Evolutionary conservation across 2,329 filamentous ascomycete genomes (phyloP).

Genomic region (Aureobasidium sp.): DNA sequence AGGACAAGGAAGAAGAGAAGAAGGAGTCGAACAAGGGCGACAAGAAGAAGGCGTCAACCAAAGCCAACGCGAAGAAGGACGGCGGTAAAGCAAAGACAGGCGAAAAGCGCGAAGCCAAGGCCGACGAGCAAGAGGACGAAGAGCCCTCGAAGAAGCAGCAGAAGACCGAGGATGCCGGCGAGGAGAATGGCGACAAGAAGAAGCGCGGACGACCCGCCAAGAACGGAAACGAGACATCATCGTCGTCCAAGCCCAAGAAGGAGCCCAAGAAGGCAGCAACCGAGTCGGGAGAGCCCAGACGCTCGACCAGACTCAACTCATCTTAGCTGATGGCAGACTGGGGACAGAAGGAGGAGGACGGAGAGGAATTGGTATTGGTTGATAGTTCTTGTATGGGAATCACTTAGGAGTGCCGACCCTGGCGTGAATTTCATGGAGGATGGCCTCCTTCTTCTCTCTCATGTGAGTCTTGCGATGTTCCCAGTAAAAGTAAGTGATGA

Average conservation of each 20-base stretch:
- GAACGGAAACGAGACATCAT: slow-evolving; percentile 20
- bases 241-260: slow-evolving; percentile 29
- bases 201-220: slow-evolving; percentile 37
- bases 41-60: too few species aligned
- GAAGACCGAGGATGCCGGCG: slow-evolving; percentile 22
- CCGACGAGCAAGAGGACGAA: slow-evolving; percentile 19
- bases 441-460: slow-evolving; percentile 23
- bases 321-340: neutral
- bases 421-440: slow-evolving; percentile 22
- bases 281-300: slow-evolving; percentile 38
- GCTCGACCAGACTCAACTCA: slow-evolving; percentile 33
- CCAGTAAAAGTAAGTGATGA: slow-evolving; percentile 23
- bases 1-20: slow-evolving; percentile 19
- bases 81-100: slow-evolving; percentile 25
- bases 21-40: slow-evolving; percentile 19
- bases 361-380: neutral
- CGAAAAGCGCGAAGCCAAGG: slow-evolving; percentile 22
- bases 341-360: too few species aligned
- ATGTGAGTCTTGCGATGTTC: slow-evolving; percentile 25
- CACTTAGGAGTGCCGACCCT: neutral
- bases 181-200: slow-evolving; percentile 30
- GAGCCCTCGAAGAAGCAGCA: slow-evolving; percentile 20
- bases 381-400: neutral
- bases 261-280: slow-evolving; percentile 42
- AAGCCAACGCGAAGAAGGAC: slow-evolving; percentile 16